phyloP scores from a whole-genome alignment of 2,329 filamentous ascomycete genomes.

The Fusarium poae region DNA sequence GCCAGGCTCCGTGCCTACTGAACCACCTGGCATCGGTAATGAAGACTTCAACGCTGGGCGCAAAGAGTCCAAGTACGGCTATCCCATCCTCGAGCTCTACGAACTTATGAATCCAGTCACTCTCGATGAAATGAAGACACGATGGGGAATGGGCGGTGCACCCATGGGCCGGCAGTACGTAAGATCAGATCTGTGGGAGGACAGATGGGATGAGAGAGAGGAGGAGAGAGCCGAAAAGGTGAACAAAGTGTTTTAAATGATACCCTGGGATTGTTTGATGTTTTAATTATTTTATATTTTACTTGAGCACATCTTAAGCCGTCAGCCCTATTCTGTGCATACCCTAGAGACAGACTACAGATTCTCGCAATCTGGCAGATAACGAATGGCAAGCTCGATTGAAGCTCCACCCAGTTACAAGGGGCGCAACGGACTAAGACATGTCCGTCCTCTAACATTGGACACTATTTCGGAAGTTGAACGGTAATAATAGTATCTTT shows the following conservation, averaged over 20 bases:
- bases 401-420: not conserved
- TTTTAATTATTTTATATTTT: no score
- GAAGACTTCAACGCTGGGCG: slow-evolving; percentile 49
- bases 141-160: slow-evolving; percentile 44
- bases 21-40: slow-evolving; percentile 49
- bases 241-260: slow-evolving; percentile 12
- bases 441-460: not conserved
- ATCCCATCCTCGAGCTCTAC: slow-evolving; percentile 47
- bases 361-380: no score
- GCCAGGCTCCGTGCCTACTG: slow-evolving; percentile 36
- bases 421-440: not conserved
- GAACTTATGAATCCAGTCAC: slow-evolving; percentile 42
- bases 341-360: no score
- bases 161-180: slow-evolving; percentile 49
- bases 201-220: slow-evolving; percentile 41
- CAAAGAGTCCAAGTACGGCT: slow-evolving; percentile 48
- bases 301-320: no score
- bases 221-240: not conserved
- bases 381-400: not conserved
- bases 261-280: no score
- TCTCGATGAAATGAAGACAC: slow-evolving; percentile 44
- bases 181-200: slow-evolving; percentile 39
- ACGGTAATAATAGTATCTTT: not conserved
- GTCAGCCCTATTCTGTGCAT: no score
- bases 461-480: not conserved